phyloP scores from a whole-genome alignment of 768 basidiomycete species.

The Rhizopogon salebrosus region DNA sequence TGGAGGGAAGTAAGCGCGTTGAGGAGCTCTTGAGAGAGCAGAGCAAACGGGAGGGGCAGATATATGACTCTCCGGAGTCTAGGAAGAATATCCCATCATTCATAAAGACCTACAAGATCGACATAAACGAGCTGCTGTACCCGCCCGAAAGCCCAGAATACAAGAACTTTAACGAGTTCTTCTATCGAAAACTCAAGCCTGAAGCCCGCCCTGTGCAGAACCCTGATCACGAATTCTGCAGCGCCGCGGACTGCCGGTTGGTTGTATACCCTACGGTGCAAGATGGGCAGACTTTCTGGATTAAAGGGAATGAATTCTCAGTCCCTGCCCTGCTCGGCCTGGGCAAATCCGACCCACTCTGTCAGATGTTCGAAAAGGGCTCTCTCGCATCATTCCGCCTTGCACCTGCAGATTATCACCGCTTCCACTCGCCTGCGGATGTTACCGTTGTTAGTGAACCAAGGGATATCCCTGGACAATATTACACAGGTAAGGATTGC shows the following conservation, averaged over 20 bases:
- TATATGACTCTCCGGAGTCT: slow-evolving; percentile 51
- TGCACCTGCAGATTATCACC: slow-evolving; percentile 78
- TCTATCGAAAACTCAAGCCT: slow-evolving; percentile 53
- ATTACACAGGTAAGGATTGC: slow-evolving; percentile 47
- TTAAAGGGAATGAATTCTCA: slow-evolving; percentile 71
- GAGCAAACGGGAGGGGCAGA: slow-evolving; percentile 50
- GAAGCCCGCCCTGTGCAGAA: slow-evolving; percentile 58
- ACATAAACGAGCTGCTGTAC: slow-evolving; percentile 49
- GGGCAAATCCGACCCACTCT: slow-evolving; percentile 35
- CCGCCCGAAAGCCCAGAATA: slow-evolving; percentile 59
- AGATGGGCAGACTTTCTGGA: slow-evolving; percentile 67
- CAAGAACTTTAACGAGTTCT: slow-evolving; percentile 75
- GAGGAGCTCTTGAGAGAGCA: slow-evolving; percentile 49
- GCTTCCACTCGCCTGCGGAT: slow-evolving; percentile 70
- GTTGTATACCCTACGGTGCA: slow-evolving; percentile 60
- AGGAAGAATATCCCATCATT: slow-evolving; percentile 50
- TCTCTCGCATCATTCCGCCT: slow-evolving; percentile 69
- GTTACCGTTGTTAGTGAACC: slow-evolving; percentile 39
- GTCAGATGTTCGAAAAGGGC: slow-evolving; percentile 36
- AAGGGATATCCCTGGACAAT: slow-evolving; percentile 47
- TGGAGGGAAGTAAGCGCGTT: slow-evolving; percentile 41
- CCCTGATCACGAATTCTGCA: slow-evolving; percentile 45
- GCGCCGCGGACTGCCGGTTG: slow-evolving; percentile 69
- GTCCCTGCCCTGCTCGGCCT: slow-evolving; percentile 53
- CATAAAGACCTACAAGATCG: slow-evolving; percentile 49